phyloP scores from a whole-genome alignment of 2,329 filamentous ascomycete genomes.

The Zymoseptoria tritici region DNA sequence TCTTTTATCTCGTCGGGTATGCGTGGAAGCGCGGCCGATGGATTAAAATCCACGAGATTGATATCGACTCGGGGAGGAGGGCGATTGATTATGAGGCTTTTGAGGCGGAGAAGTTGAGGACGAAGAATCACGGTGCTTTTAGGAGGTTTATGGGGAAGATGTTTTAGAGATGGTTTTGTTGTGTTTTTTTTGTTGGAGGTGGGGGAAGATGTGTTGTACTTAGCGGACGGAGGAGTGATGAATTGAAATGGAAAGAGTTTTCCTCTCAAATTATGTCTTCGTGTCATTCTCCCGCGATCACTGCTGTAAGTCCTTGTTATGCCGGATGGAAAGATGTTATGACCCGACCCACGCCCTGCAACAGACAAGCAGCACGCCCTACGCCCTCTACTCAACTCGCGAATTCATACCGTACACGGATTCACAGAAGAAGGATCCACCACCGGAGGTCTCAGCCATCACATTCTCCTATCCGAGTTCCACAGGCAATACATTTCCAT shows the following conservation, averaged over 20 bases:
- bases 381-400: too few species aligned
- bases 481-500: too few species aligned
- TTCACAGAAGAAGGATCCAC: too few species aligned
- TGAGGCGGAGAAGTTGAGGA: conserved; percentile 46
- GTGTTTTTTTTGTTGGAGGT: background rate
- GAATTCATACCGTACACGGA: too few species aligned
- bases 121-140: conserved; percentile 49
- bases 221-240: background rate
- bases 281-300: too few species aligned
- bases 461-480: too few species aligned
- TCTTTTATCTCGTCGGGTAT: conserved; percentile 50
- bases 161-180: conserved; percentile 11
- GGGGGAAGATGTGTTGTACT: background rate
- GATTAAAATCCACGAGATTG: conserved; percentile 53
- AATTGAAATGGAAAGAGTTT: background rate
- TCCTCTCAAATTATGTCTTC: too few species aligned
- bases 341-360: too few species aligned
- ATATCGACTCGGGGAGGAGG: conserved; percentile 59
- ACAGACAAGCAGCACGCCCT: too few species aligned
- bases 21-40: conserved; percentile 59
- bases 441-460: too few species aligned
- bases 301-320: too few species aligned
- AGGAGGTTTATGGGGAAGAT: conserved; percentile 26
- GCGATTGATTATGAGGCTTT: conserved; percentile 59
- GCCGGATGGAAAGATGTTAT: too few species aligned